Evolutionary conservation across 441 rosid genomes (phyloP).

Genomic region (Croton laevigatus): DNA sequence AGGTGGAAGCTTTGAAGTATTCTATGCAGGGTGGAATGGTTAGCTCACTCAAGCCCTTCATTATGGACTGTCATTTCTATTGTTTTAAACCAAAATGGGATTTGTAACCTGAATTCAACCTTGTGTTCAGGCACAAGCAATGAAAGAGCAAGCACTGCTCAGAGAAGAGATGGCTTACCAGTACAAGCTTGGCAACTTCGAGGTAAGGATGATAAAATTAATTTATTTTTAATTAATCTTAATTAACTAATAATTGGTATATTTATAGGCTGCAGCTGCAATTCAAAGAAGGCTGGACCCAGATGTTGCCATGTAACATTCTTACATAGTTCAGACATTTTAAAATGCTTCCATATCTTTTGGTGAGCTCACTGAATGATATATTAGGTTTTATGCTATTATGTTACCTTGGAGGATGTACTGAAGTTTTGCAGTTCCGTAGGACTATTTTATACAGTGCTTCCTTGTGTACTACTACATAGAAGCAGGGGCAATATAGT

Average conservation of each 20-base stretch:
- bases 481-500: no score
- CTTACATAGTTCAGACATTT: not conserved
- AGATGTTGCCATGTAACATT: slow-evolving; percentile 64
- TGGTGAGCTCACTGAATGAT: no score
- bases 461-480: no score
- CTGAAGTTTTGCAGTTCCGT: no score
- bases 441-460: no score
- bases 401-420: no score
- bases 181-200: slow-evolving; percentile 84
- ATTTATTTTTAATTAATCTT: not conserved
- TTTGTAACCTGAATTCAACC: slow-evolving; percentile 2
- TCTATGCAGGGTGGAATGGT: slow-evolving; percentile 99
- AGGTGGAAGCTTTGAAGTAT: slow-evolving; percentile 63
- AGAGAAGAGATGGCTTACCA: slow-evolving; percentile 90
- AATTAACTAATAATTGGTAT: not conserved
- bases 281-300: slow-evolving; percentile 95
- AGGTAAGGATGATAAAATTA: slow-evolving; percentile 38
- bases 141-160: slow-evolving; percentile 91
- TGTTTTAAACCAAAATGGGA: not conserved
- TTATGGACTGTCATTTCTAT: not conserved
- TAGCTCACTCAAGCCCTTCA: slow-evolving; percentile 20
- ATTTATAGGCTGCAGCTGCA: slow-evolving; percentile 77
- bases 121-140: slow-evolving; percentile 76
- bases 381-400: no score
- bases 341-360: no score